These are phyloP conservation scores for Coniochaeta sp. DNA, from an alignment of 2,329 filamentous ascomycete genomes.

Conservation along the genomic window DNA sequence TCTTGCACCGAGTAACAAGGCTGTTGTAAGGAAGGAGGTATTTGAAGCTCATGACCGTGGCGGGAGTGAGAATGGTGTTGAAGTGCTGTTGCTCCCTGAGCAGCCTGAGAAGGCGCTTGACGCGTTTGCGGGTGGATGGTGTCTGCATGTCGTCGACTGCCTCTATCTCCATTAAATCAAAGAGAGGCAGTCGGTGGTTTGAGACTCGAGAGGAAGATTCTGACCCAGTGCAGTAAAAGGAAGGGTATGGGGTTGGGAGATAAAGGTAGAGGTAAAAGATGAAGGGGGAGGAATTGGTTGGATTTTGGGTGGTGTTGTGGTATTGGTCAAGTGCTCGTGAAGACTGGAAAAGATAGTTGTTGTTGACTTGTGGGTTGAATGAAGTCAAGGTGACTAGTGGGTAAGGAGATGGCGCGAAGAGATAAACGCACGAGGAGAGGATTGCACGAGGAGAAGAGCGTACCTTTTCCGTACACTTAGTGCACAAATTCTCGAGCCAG, in stretches of 20 bases:
- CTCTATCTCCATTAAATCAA: not conserved
- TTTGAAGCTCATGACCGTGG: slow-evolving; percentile 10
- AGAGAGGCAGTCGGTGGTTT: not conserved
- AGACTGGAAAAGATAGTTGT: no score
- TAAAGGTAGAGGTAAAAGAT: no score
- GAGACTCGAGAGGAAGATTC: not conserved
- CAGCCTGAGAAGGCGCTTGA: slow-evolving; percentile 7
- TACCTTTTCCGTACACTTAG: not conserved
- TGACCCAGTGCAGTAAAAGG: no score
- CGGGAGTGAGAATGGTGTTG: slow-evolving; percentile 8
- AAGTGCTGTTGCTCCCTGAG: slow-evolving; percentile 8
- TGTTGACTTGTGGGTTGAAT: no score
- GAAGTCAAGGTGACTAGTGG: no score
- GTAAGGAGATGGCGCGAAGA: no score
- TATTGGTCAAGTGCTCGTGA: no score
- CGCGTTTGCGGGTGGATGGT: not conserved
- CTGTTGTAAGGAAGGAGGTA: slow-evolving; percentile 9
- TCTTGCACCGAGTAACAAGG: not conserved
- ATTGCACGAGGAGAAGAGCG: not conserved
- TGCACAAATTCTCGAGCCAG: not conserved
- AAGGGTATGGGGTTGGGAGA: no score
- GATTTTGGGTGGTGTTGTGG: no score
- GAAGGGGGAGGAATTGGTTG: no score
- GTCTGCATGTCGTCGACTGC: not conserved
- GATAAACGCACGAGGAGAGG: no score